Evolutionary conservation across 768 basidiomycete species (phyloP).

Genomic region (Boletus fagicola): DNA sequence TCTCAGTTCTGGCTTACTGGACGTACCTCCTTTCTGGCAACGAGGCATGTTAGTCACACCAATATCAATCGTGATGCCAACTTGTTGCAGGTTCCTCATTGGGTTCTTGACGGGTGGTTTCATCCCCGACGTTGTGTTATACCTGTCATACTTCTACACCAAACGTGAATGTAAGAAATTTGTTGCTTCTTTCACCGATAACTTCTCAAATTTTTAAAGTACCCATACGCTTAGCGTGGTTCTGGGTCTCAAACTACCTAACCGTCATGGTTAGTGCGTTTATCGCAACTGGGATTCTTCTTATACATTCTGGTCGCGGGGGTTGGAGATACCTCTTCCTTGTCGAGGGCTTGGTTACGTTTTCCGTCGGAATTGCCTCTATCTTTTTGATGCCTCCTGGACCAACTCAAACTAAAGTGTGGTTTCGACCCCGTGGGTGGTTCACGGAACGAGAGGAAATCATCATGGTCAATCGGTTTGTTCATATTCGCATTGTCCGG

Average conservation of each 20-base stretch:
- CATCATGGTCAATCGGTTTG: constrained; percentile 51
- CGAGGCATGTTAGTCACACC: constrained; percentile 34
- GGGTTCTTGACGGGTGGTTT: constrained; percentile 66
- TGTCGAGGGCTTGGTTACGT: constrained; percentile 44
- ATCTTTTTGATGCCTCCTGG: constrained; percentile 59
- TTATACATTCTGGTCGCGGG: constrained; percentile 28
- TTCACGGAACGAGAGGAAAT: constrained; percentile 57
- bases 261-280: constrained; percentile 58
- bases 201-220: neutral
- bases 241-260: constrained; percentile 62
- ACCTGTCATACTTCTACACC: constrained; percentile 3
- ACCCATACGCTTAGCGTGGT: constrained; percentile 54
- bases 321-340: constrained; percentile 34
- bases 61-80: neutral
- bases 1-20: constrained; percentile 60
- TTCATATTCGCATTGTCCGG: neutral
- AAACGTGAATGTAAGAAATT: neutral
- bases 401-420: constrained; percentile 53
- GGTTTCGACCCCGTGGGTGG: constrained; percentile 60
- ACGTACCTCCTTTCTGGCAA: constrained; percentile 51
- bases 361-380: constrained; percentile 48
- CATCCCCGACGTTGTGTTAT: constrained; percentile 46
- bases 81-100: constrained; percentile 41
- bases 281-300: constrained; percentile 59
- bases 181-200: too few species aligned